Evolutionary conservation across 495 filamentous ascomycete species (phyloP).

Genomic region (Daldinia childiae): DNA sequence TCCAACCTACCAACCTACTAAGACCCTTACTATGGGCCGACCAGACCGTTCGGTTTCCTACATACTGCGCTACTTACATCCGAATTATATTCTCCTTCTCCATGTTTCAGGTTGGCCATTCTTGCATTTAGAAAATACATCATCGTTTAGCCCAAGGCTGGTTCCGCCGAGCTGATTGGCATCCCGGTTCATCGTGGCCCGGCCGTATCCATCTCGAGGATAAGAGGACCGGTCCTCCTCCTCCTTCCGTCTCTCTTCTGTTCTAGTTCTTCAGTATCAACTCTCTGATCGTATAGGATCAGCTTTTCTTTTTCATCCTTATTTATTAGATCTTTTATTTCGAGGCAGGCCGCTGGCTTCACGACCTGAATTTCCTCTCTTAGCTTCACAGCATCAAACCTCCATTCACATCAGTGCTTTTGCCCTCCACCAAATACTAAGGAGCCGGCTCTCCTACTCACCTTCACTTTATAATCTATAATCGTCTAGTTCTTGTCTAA

Average conservation of each 20-base stretch:
- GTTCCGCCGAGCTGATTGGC: constrained; percentile 43
- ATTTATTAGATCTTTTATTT: constrained; percentile 43
- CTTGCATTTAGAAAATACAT: constrained; percentile 44
- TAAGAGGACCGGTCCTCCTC: constrained; percentile 48
- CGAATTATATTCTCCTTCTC: constrained; percentile 38
- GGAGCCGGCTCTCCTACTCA: constrained; percentile 44
- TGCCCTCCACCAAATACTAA: constrained; percentile 12
- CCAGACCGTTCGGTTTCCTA: constrained; percentile 31
- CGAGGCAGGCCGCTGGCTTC: constrained; percentile 31
- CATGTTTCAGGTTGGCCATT: constrained; percentile 47
- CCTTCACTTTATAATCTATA: constrained; percentile 50
- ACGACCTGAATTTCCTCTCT: constrained; percentile 36
- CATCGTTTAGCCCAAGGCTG: constrained; percentile 41
- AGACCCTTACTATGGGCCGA: constrained; percentile 17
- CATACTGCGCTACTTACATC: constrained; percentile 30
- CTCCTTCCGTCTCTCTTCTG: constrained; percentile 29
- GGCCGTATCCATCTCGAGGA: constrained; percentile 42
- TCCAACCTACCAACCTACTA: background rate
- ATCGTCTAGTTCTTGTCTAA: constrained; percentile 49
- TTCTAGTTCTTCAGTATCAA: constrained; percentile 48
- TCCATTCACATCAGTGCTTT: constrained; percentile 32
- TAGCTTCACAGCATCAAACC: constrained; percentile 37
- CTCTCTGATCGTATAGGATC: constrained; percentile 46
- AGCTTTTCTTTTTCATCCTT: constrained; percentile 40
- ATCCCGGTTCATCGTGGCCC: constrained; percentile 43